Percentiles rank a stretch among this genome's conserved stretches.
These are phyloP conservation scores for Zymoseptoria passerinii DNA, from an alignment of 2,329 filamentous ascomycete species.

Conservation along the genomic window DNA sequence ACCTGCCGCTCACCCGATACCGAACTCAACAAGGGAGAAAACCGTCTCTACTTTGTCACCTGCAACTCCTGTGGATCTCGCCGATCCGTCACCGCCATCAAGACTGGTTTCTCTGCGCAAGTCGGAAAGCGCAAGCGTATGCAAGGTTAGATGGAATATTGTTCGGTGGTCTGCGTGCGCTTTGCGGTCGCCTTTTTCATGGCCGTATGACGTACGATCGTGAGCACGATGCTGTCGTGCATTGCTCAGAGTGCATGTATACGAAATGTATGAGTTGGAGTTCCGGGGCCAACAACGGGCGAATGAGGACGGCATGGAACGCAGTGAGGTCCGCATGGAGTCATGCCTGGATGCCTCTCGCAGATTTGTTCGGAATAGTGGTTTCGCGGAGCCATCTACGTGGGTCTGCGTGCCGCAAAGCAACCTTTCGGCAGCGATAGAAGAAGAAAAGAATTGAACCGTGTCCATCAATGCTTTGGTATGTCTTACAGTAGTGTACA, in stretches of 20 bases:
- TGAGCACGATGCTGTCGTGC: not conserved
- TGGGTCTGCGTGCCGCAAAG: not conserved
- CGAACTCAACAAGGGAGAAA: conserved; percentile 96
- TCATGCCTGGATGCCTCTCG: not conserved
- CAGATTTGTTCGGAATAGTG: not conserved
- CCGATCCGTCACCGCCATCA: conserved; percentile 92
- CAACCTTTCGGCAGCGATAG: not conserved
- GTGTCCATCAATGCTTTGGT: not conserved
- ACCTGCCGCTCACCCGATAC: conserved; percentile 93
- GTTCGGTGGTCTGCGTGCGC: not conserved
- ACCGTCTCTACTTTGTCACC: conserved; percentile 97
- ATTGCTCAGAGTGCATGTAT: not conserved
- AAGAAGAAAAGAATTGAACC: not conserved
- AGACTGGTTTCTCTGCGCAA: conserved; percentile 99
- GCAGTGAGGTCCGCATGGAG: not conserved
- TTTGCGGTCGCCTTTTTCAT: not conserved
- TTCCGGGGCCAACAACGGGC: not conserved
- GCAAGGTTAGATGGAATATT: conserved; percentile 24
- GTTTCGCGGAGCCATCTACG: not conserved
- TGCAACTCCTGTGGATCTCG: conserved; percentile 65
- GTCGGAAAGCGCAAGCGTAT: conserved; percentile 98
- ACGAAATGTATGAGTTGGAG: not conserved
- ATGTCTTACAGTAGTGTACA: not conserved
- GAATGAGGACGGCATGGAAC: not conserved
- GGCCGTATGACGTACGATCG: not conserved